Evolutionary conservation across 371 early-diverging fungal species (phyloP).

Genomic region (Mucor mucedo): DNA sequence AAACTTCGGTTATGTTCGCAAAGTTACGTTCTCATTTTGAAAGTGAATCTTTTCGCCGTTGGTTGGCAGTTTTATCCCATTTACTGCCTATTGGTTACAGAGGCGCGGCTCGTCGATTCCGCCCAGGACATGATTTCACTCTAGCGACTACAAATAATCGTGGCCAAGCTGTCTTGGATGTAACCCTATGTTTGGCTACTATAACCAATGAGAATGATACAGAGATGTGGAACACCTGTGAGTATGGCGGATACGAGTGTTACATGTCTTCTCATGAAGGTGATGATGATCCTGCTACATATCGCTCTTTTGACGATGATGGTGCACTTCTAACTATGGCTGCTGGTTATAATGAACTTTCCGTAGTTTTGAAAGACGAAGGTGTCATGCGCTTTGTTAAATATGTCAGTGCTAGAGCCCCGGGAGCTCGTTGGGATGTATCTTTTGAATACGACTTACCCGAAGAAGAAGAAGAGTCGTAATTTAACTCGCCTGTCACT

Average conservation of each 20-base stretch:
- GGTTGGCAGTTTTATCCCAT: constrained; percentile 47
- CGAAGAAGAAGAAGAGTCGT: constrained; percentile 4
- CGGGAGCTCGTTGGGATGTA: constrained; percentile 77
- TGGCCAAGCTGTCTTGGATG: constrained; percentile 49
- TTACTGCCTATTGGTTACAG: constrained; percentile 34
- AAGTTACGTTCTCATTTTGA: constrained; percentile 27
- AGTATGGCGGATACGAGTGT: constrained; percentile 78
- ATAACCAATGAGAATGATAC: constrained; percentile 21
- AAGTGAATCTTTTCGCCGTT: constrained; percentile 42
- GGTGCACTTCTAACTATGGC: constrained; percentile 72
- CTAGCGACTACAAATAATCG: constrained; percentile 48
- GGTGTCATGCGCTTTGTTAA: constrained; percentile 78
- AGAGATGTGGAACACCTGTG: constrained; percentile 63
- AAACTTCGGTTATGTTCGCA: constrained; percentile 24
- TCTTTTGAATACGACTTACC: constrained; percentile 64
- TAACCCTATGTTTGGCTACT: constrained; percentile 54
- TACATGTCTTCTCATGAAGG: constrained; percentile 74
- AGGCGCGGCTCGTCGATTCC: constrained; percentile 60
- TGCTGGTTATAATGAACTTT: constrained; percentile 67
- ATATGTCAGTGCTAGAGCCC: constrained; percentile 75
- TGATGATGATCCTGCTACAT: constrained; percentile 74
- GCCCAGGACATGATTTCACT: constrained; percentile 75
- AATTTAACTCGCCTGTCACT: no score
- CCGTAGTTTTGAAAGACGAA: constrained; percentile 70
- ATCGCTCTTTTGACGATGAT: constrained; percentile 64